Conservation (phyloP, 257 asterid species). For the Primulina tabacum region DNA sequence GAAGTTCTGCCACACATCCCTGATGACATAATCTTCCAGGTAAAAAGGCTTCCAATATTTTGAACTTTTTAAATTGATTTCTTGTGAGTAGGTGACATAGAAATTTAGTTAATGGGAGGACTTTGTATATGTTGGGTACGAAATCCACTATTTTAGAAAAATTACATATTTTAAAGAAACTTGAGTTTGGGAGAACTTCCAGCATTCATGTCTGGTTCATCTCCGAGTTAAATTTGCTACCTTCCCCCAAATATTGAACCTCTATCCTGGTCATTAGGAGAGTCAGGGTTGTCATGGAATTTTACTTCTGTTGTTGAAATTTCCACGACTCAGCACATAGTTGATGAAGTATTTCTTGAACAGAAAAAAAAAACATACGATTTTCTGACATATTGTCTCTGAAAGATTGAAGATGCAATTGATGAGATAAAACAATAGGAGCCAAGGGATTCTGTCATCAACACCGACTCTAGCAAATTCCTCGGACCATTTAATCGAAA, state of each 20-base stretch:
- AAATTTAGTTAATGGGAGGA: background rate
- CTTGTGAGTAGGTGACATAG: background rate
- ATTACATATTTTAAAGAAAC: too few relatives aligned
- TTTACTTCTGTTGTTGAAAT: background rate
- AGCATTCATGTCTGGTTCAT: background rate
- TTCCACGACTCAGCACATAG: background rate
- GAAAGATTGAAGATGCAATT: too few relatives aligned
- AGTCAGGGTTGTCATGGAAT: background rate
- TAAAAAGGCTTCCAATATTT: conserved; percentile 16
- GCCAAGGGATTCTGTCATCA: background rate
- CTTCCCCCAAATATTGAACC: background rate
- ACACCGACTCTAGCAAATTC: too few relatives aligned
- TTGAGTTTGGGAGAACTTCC: background rate
- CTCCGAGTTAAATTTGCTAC: background rate
- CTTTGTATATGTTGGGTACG: background rate
- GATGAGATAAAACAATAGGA: background rate
- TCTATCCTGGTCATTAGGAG: background rate
- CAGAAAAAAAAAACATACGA: background rate
- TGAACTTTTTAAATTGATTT: background rate
- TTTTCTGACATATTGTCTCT: background rate
- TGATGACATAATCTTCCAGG: conserved; percentile 73
- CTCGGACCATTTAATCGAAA: background rate
- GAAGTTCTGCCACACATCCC: conserved; percentile 84
- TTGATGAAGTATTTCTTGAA: background rate
- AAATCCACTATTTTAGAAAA: background rate